Evolutionary conservation across 768 basidiomycete genomes (phyloP).

Genomic region (Lactarius hengduanensis): DNA sequence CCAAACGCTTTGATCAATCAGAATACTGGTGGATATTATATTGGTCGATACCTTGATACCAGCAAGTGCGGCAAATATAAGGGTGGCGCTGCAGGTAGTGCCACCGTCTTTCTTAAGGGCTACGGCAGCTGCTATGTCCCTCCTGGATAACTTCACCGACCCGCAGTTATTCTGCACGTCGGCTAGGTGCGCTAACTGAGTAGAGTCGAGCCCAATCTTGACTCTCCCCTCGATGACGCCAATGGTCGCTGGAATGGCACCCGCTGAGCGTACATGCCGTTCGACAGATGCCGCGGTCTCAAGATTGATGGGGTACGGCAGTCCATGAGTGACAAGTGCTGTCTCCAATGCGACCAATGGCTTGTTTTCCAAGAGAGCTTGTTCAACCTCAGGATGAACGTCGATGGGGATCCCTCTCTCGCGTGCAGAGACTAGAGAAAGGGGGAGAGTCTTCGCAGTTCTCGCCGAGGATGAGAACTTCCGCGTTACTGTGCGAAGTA

Average conservation of each 20-base stretch:
- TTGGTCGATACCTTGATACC: slow-evolving; percentile 70
- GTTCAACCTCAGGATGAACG: slow-evolving; percentile 78
- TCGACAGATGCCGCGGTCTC: slow-evolving; percentile 72
- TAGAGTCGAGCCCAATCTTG: slow-evolving; percentile 73
- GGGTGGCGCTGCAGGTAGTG: slow-evolving; percentile 68
- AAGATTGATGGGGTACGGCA: slow-evolving; percentile 78
- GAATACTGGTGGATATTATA: not conserved
- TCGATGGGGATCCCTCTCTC: slow-evolving; percentile 46
- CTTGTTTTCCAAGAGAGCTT: slow-evolving; percentile 62
- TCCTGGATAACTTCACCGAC: slow-evolving; percentile 66
- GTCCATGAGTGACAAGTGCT: slow-evolving; percentile 89
- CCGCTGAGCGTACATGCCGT: slow-evolving; percentile 65
- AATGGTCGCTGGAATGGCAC: slow-evolving; percentile 89
- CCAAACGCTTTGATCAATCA: slow-evolving; percentile 21
- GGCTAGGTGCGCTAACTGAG: slow-evolving; percentile 69
- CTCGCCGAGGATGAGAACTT: slow-evolving; percentile 14
- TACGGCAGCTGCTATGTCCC: slow-evolving; percentile 79
- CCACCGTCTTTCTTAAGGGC: slow-evolving; percentile 73
- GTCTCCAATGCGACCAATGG: slow-evolving; percentile 92
- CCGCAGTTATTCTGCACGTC: slow-evolving; percentile 43
- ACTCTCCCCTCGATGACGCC: slow-evolving; percentile 79
- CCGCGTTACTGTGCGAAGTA: slow-evolving; percentile 17
- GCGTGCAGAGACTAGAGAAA: slow-evolving; percentile 30
- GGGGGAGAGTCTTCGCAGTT: slow-evolving; percentile 11
- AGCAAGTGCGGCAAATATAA: slow-evolving; percentile 72